These are phyloP conservation scores for Sporothrix globosa DNA, from an alignment of 2,329 filamentous ascomycete genomes.

Conservation along the genomic window DNA sequence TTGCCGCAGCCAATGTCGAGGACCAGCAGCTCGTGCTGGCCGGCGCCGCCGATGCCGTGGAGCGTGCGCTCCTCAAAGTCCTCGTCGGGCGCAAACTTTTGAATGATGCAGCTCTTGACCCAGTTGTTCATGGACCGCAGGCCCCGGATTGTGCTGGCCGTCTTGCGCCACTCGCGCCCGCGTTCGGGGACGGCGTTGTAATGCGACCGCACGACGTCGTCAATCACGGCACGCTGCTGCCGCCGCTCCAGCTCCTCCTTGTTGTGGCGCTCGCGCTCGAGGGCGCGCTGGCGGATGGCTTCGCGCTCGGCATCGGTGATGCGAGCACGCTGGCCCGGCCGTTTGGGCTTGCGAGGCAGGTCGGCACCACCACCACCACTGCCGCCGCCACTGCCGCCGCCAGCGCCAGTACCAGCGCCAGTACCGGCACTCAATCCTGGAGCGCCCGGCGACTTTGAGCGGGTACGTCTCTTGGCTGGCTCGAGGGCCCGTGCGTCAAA, in stretches of 20 bases:
- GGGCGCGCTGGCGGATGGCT: conserved; percentile 63
- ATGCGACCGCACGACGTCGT: conserved; percentile 87
- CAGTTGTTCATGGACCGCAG: conserved; percentile 96
- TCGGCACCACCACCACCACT: conserved; percentile 41
- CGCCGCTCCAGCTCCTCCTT: conserved; percentile 46
- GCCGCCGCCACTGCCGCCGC: conserved; percentile 32
- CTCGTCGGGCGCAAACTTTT: conserved; percentile 88
- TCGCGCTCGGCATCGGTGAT: conserved; percentile 70
- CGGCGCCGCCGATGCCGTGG: conserved; percentile 57
- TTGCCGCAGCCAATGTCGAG: conserved; percentile 97
- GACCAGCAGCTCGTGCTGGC: conserved; percentile 69
- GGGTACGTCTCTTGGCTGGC: conserved; percentile 60
- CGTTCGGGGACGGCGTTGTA: conserved; percentile 96
- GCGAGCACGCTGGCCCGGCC: conserved; percentile 67
- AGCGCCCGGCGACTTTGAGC: conserved; percentile 53
- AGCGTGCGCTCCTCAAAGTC: conserved; percentile 64
- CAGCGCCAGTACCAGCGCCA: too few species aligned
- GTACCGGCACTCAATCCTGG: neutral
- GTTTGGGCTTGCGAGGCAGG: conserved; percentile 67
- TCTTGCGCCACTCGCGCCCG: conserved; percentile 91
- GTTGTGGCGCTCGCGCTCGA: conserved; percentile 57
- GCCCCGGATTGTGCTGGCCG: conserved; percentile 92
- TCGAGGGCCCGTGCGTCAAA: conserved; percentile 64
- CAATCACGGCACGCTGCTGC: conserved; percentile 62
- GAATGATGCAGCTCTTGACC: conserved; percentile 96